Percentiles rank a stretch among this genome's conserved stretches.
Conservation (phyloP, 805 yeast species). For the Candida corydali region DNA sequence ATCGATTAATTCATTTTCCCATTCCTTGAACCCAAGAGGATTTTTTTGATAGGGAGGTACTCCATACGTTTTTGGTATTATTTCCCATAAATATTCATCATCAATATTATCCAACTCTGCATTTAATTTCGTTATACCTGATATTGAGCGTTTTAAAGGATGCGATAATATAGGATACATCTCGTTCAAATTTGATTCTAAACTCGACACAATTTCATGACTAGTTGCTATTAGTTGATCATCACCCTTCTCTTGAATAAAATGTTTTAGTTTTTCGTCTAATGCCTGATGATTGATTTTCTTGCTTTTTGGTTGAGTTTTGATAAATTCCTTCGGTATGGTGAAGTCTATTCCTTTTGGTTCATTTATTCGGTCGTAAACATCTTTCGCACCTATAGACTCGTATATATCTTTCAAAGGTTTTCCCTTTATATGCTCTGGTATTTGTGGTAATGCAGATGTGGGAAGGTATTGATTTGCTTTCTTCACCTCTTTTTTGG, state of each 20-base stretch:
- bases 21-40: slow-evolving; percentile 27
- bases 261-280: slow-evolving; percentile 2
- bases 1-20: slow-evolving; percentile 28
- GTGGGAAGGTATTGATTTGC: slow-evolving; percentile 21
- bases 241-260: slow-evolving; percentile 3
- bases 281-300: slow-evolving; percentile 1
- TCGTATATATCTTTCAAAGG: slow-evolving; percentile 17
- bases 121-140: slow-evolving; percentile 36
- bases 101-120: slow-evolving; percentile 31
- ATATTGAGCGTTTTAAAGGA: slow-evolving; percentile 33
- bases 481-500: background rate
- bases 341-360: slow-evolving; percentile 4
- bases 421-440: slow-evolving; percentile 15
- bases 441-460: slow-evolving; percentile 28
- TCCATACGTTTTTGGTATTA: slow-evolving; percentile 34
- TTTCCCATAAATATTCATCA: slow-evolving; percentile 38
- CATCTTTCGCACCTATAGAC: slow-evolving; percentile 9
- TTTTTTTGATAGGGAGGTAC: slow-evolving; percentile 30
- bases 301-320: slow-evolving; percentile 1
- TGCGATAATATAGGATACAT: slow-evolving; percentile 31
- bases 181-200: slow-evolving; percentile 23
- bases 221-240: background rate
- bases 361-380: slow-evolving; percentile 1
- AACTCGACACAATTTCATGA: slow-evolving; percentile 11
- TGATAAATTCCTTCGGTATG: slow-evolving; percentile 2